Base-by-base conservation (phyloP, 768 basidiomycete genomes). In the Sarcomyxa edulis region DNA sequence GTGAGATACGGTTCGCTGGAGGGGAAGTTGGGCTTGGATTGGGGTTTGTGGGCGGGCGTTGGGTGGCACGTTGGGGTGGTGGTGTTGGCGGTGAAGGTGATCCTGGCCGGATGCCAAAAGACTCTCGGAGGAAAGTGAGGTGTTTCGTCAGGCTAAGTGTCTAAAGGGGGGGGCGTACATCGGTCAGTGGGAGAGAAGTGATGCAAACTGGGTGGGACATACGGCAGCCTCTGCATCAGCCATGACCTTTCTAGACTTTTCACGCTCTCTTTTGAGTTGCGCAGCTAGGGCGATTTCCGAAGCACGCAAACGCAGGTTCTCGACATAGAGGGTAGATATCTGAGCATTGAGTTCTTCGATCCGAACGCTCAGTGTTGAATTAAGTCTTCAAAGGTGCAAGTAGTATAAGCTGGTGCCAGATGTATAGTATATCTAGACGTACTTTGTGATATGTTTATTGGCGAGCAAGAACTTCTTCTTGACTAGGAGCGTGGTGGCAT, bases 401-500 rank as follows among this genome's bases (percentile, higher is more conserved):
- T 25, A 41, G 12, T 18, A 22, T 31, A 25, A 14, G 29, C 25
- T 28, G 11, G 18, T n/a, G n/a, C n/a, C n/a, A n/a, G n/a, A n/a
- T n/a, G n/a, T n/a, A n/a, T n/a, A n/a, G n/a, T n/a, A n/a, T n/a
- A n/a, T n/a, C n/a, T n/a, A n/a, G 20, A 58, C 74, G 26, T 49
- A 89, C 87, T 90, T 91, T 18, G 88, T 89, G 55, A 91, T 91
- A 62, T 90, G 88, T 62, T 89, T 90, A 65, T 91, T 91, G 42
- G 87, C 86, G 43, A 89, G 80, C 15, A 91, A 70, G 52, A 89
- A 90, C 66, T 88, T 90, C 79, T 87, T 88, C 80, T 90, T 90
- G 70, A 90, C 88, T 91, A n/a, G n/a, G n/a, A n/a, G 55, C 29
- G 35, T 47, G 56, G 59, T 59, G 69, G 59, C 53, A 51, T 55